Base-by-base conservation (phyloP, 1,139 yeast genomes). In the Suhomyces yuchorum region DNA sequence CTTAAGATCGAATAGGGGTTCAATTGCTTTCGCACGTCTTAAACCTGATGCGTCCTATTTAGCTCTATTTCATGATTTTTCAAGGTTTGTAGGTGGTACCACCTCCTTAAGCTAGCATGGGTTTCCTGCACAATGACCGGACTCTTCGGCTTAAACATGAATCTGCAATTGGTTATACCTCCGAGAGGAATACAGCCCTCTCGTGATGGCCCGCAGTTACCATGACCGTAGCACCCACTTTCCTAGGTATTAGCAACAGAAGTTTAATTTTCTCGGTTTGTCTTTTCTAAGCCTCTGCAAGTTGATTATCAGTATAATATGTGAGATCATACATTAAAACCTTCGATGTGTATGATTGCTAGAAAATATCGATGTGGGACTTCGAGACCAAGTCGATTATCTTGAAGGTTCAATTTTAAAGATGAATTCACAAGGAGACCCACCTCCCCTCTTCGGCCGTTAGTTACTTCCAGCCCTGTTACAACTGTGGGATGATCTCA, bases 241-340 rank as follows among this genome's bases (percentile, higher is more conserved):
- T 20, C 23, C 23, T 20, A 20, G 23, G 7, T 20, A 20, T 20
- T 4, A 30, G 38, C 39, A 37, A 37, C 39, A 24, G 28, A 37
- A 37, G 20, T 22, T 37, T 37, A 37, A 37, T n/a, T 37, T 24
- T 37, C 39, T 37, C 39, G 39, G 14, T 9, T 37, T 23, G 23
- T 8, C 26, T 8, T 11, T 14, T 23, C 39, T 20, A 37, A 37
- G 26, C 37, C 23, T 34, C 23, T 34, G 37, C 22, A 14, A n/a
- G 8, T 30, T 30, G 18, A 30, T 30, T n/a, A 14, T 30, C 34
- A 30, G 22, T 19, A 5, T 18, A 19, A 18, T 34, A 12, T 11
- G 23, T 17, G 23, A 34, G 37, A 34, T 34, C 37, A 19, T 19
- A 34, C 23, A 19, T 17, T 11, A 34, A 34, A 34, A 34, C 37